These are phyloP conservation scores for Bruguiera hainesii DNA, from an alignment of 441 rosid species.

Conservation along the genomic window DNA sequence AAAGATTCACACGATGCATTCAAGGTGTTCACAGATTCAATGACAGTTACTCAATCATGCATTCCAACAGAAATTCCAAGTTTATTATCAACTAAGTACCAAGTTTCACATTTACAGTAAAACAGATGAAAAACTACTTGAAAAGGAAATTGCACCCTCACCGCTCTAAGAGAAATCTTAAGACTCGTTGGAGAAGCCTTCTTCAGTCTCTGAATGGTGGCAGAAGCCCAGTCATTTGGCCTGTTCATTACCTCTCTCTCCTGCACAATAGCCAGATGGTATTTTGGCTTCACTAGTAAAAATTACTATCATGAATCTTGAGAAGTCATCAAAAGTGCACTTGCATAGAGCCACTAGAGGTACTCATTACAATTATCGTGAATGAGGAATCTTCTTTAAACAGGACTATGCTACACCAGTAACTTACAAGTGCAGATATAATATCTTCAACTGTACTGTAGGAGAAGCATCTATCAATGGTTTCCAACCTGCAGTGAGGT, in stretches of 20 bases:
- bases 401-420: neutral
- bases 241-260: constrained; percentile 49
- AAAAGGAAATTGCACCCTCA: constrained; percentile 29
- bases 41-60: too few species aligned
- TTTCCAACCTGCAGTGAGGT: constrained; percentile 55
- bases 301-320: neutral
- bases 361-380: neutral
- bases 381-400: neutral
- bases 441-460: constrained; percentile 75
- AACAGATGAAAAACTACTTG: neutral
- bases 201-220: constrained; percentile 52
- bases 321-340: constrained; percentile 13
- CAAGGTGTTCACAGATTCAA: too few species aligned
- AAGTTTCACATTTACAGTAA: neutral
- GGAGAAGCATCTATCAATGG: constrained; percentile 76
- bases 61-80: too few species aligned
- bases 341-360: neutral
- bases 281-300: constrained; percentile 10
- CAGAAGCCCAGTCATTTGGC: constrained; percentile 58
- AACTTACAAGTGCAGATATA: constrained; percentile 72
- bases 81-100: too few species aligned
- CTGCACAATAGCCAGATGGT: constrained; percentile 32
- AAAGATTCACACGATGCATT: too few species aligned
- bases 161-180: constrained; percentile 84
- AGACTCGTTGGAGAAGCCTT: constrained; percentile 92